A percentile compares a stretch with the other conserved stretches of the same genome.
These are phyloP conservation scores for Wickerhamomyces sp. DNA, from an alignment of 1,139 yeast genomes.

Conservation along the genomic window DNA sequence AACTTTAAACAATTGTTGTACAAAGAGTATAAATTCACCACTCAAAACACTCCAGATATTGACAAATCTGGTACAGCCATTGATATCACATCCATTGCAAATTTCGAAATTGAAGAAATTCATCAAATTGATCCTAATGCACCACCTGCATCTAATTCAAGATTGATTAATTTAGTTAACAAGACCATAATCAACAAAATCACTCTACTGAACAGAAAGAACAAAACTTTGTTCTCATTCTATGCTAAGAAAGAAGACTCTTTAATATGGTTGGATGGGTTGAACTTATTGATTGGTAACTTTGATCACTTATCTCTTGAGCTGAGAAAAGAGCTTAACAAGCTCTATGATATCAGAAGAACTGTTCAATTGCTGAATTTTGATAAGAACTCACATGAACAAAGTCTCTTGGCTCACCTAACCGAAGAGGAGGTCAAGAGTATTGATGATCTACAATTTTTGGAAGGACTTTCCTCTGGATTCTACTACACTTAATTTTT, in stretches of 20 bases:
- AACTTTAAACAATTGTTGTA: conserved; percentile 59
- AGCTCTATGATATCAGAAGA: conserved; percentile 55
- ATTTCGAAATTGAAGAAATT: conserved; percentile 40
- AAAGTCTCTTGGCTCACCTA: conserved; percentile 22
- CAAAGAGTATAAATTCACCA: conserved; percentile 51
- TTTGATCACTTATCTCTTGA: conserved; percentile 45
- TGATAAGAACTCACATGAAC: conserved; percentile 19
- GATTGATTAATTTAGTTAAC: conserved; percentile 48
- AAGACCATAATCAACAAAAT: conserved; percentile 55
- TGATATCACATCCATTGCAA: conserved; percentile 33
- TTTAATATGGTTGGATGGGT: conserved; percentile 77
- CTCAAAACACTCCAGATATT: conserved; percentile 49
- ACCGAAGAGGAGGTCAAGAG: conserved; percentile 34
- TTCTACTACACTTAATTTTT: conserved; percentile 37
- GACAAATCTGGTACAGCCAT: conserved; percentile 43
- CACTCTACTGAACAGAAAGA: conserved; percentile 40
- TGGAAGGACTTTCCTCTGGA: conserved; percentile 36
- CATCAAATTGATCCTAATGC: conserved; percentile 30
- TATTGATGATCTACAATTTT: conserved; percentile 39
- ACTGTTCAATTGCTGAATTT: conserved; percentile 56
- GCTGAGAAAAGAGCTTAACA: conserved; percentile 54
- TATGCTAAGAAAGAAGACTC: conserved; percentile 71
- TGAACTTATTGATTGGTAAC: conserved; percentile 51
- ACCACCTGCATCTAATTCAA: conserved; percentile 26
- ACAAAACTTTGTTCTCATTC: conserved; percentile 46